Evolutionary conservation across 169 alveolate species (phyloP).

Genomic region (Perkinsus olseni): DNA sequence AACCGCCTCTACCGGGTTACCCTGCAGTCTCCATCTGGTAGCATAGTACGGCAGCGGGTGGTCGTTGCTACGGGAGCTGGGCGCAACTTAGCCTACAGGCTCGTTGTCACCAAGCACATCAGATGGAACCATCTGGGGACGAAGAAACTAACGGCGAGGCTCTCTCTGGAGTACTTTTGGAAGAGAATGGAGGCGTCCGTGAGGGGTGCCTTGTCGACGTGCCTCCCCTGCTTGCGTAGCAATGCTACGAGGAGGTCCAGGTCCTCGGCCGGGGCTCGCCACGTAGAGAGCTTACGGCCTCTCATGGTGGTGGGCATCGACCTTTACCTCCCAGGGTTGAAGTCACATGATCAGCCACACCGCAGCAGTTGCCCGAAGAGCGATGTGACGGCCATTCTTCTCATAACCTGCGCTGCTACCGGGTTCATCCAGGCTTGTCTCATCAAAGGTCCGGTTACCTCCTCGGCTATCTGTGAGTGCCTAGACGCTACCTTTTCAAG

Average conservation of each 20-base stretch:
- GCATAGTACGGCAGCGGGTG: too few species aligned
- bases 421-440: not conserved
- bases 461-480: not conserved
- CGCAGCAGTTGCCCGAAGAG: too few species aligned
- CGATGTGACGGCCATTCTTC: not conserved
- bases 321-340: not conserved
- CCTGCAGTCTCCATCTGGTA: too few species aligned
- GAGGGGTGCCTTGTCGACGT: not conserved
- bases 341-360: not conserved
- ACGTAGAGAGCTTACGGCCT: not conserved
- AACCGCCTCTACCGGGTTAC: not conserved
- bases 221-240: not conserved
- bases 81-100: too few species aligned
- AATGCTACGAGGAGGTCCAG: not conserved
- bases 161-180: not conserved
- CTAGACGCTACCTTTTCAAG: not conserved
- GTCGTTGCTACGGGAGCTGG: too few species aligned
- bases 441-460: not conserved
- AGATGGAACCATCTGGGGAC: not conserved
- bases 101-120: too few species aligned
- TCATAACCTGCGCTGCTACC: not conserved
- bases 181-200: not conserved
- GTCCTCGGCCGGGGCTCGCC: not conserved
- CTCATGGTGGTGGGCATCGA: not conserved
- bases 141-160: not conserved